Conservation (phyloP, 139 green algal species). For the Chlamydomonas eustigma region DNA sequence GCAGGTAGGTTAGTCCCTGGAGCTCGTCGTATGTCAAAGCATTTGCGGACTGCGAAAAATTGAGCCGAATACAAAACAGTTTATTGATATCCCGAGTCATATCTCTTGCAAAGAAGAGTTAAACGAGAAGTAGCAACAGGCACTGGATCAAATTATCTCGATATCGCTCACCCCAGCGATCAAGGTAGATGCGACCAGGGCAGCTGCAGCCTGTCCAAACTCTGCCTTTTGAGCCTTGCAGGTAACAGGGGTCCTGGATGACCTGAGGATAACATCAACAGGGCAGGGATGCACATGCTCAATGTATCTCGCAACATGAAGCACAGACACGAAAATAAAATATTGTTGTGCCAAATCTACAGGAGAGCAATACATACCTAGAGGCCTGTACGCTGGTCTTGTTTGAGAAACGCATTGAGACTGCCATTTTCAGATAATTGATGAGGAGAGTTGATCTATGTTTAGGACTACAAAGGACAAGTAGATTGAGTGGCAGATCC, state of each 20-base stretch:
- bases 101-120: not conserved
- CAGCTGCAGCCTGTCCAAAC: conserved; percentile 49
- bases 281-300: not conserved
- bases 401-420: conserved; percentile 6
- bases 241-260: conserved; percentile 18
- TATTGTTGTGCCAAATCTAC: too few species aligned
- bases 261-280: not conserved
- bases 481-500: too few species aligned
- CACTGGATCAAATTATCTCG: not conserved
- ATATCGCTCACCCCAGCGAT: conserved; percentile 68
- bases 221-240: conserved; percentile 52
- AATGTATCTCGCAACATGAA: not conserved
- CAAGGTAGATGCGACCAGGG: conserved; percentile 56
- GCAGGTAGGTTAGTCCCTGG: conserved; percentile 93
- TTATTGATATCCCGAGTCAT: not conserved
- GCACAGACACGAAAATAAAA: too few species aligned
- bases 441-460: too few species aligned
- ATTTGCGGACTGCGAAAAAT: conserved; percentile 60
- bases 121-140: not conserved
- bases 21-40: conserved; percentile 95
- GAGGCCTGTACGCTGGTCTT: not conserved
- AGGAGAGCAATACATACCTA: not conserved
- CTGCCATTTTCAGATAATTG: conserved; percentile 8
- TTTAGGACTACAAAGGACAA: too few species aligned
- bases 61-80: too few species aligned